Conservation (phyloP, 768 basidiomycete genomes). For the Serendipita sp. region DNA sequence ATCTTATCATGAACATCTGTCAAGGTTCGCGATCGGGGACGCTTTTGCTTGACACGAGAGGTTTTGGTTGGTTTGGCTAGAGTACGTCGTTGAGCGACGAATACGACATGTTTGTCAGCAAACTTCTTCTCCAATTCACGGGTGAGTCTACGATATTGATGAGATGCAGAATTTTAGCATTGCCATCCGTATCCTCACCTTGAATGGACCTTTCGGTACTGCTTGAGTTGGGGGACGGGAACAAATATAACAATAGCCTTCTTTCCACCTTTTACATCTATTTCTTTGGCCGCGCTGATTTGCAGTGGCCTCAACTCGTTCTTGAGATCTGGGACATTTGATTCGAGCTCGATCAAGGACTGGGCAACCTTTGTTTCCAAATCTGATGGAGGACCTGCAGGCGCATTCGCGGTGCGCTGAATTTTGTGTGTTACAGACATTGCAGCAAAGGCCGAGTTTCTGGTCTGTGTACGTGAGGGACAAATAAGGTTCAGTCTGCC, state of each 20-base stretch:
- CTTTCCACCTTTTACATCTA: conserved; percentile 97
- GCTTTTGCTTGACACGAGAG: conserved; percentile 86
- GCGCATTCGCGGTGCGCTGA: conserved; percentile 89
- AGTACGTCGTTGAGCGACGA: conserved; percentile 97
- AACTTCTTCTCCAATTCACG: conserved; percentile 99
- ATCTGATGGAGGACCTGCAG: conserved; percentile 74
- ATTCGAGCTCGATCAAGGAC: conserved; percentile 93
- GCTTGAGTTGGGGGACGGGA: conserved; percentile 92
- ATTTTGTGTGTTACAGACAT: conserved; percentile 45
- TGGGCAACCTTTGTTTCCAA: conserved; percentile 85
- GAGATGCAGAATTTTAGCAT: not conserved
- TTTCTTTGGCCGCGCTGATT: conserved; percentile 96
- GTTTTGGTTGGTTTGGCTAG: conserved; percentile 91
- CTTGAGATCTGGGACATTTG: conserved; percentile 97
- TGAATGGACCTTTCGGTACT: conserved; percentile 95
- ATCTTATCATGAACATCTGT: conserved; percentile 97
- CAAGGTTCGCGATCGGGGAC: conserved; percentile 91
- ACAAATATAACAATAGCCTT: conserved; percentile 99
- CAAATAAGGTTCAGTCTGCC: too few relatives aligned
- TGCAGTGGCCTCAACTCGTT: conserved; percentile 85
- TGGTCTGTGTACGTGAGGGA: too few relatives aligned
- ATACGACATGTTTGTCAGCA: conserved; percentile 97
- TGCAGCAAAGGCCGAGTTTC: too few relatives aligned
- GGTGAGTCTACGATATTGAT: conserved; percentile 50
- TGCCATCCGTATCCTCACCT: conserved; percentile 35